phyloP scores from a whole-genome alignment of 75 land plant species.

The Chamaecyparis obtusa region DNA sequence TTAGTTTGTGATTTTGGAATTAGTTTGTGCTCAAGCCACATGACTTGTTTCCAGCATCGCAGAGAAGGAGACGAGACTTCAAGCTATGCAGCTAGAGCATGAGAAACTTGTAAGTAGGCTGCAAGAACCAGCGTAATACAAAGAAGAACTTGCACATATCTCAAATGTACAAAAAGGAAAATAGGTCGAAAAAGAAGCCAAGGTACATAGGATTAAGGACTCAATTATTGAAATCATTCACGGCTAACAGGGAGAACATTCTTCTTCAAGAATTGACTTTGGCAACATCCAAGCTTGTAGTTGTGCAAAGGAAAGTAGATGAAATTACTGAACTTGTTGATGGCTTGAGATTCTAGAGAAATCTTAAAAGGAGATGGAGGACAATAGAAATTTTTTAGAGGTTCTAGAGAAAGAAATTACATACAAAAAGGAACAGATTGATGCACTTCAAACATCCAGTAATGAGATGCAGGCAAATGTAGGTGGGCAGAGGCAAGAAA shows the following conservation, averaged over 20 bases:
- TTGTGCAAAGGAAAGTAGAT: neutral
- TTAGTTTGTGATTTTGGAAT: too few species aligned
- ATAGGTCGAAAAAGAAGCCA: neutral
- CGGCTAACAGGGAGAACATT: too few species aligned
- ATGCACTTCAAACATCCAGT: conserved; percentile 10
- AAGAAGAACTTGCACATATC: neutral
- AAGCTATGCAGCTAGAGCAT: neutral
- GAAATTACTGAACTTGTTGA: neutral
- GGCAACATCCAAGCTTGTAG: too few species aligned
- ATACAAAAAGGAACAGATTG: conserved; percentile 18
- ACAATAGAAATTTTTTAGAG: neutral
- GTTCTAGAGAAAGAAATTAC: conserved; percentile 7
- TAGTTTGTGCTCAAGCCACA: too few species aligned
- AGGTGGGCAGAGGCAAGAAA: too few species aligned
- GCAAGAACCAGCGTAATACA: neutral
- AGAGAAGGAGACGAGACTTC: too few species aligned
- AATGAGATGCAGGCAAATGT: conserved; percentile 24
- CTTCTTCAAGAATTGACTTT: too few species aligned
- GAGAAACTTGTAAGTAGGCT: neutral
- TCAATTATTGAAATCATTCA: too few species aligned
- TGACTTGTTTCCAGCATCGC: too few species aligned
- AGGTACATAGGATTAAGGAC: too few species aligned
- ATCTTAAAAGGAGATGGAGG: neutral
- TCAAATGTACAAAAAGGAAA: neutral
- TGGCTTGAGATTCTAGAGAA: neutral